A percentile compares a stretch with the other conserved stretches of the same genome.
These are phyloP conservation scores for Boletellus sp. DNA, from an alignment of 768 basidiomycete species.

Conservation along the genomic window DNA sequence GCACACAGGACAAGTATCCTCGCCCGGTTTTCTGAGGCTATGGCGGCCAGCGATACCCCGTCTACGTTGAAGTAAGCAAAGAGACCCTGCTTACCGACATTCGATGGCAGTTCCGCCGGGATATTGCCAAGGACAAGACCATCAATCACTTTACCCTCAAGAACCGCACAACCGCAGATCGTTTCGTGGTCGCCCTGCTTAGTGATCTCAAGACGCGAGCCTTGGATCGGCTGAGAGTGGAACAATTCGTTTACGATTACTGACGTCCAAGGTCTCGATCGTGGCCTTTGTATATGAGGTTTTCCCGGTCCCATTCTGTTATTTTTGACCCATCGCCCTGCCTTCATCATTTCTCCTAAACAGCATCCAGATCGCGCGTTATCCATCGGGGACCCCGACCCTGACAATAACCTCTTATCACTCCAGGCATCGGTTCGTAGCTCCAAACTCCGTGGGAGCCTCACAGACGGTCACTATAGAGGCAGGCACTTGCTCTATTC, in stretches of 20 bases:
- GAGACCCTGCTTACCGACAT: not conserved
- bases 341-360: not conserved
- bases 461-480: not conserved
- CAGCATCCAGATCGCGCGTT: not conserved
- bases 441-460: not conserved
- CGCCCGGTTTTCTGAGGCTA: not conserved
- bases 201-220: no score
- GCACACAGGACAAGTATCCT: not conserved
- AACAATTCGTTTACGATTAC: not conserved
- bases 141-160: no score
- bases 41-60: not conserved
- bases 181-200: no score
- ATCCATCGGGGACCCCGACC: not conserved
- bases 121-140: not conserved
- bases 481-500: not conserved
- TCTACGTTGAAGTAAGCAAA: not conserved
- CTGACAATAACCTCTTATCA: not conserved
- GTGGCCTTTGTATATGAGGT: not conserved
- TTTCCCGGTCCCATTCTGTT: not conserved
- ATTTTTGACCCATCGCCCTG: not conserved
- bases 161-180: no score
- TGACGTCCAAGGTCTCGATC: not conserved
- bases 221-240: not conserved
- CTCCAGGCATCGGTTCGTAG: not conserved
- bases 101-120: not conserved